Base-by-base conservation (phyloP, 495 filamentous ascomycete species). In the Trichoderma gamsii region DNA sequence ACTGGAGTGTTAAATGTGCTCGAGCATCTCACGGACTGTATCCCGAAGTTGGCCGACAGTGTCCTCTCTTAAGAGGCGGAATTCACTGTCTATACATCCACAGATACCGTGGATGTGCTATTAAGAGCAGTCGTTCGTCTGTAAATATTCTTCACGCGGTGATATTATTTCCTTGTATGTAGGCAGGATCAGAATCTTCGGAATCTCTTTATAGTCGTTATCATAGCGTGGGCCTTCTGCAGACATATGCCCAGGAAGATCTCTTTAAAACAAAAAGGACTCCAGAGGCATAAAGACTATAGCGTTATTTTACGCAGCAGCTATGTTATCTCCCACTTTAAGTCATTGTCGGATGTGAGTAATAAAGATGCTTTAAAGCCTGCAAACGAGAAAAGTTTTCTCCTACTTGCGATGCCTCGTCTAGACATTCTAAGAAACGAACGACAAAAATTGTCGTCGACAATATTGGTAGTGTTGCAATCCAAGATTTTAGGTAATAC, bases 21-120 rank as follows among this genome's bases (percentile, higher is more conserved):
- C 74, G 59, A 82, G 73, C n/a, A 82, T 78, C 6, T 76, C 68
- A 16, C 76, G 76, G 4, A 88, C 80, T 8, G 83, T 81, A 71
- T 90, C 86, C 61, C 85, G 76, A 2, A 91, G 78, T 69, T 85
- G 84, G 5, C 88, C 87, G 1, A 88, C 74, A 1, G 83, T 88
- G 72, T 91, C 88, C 74, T 90, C 87, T 15, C 88, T 79, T 8
- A 90, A 75, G 4, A 92, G 80, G 21, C 89, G 81, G 69, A 92
- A 92, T 70, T 92, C 87, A 65, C 86, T 78, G 71, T 93, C 89
- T 1, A 93, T 74, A 1, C 90, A 78, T 0, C 89, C 84, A 1
- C 74, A 75, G 11, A 89, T 78, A 8, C 88, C 89, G 13, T 75
- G 70, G 3, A 85, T 69, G 73, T 92, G 88, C 72, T 82, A 82